Percentiles rank a stretch among this genome's conserved stretches.
phyloP scores from a whole-genome alignment of 1,284 basidiomycete genomes.

The Moniliella sp. region DNA sequence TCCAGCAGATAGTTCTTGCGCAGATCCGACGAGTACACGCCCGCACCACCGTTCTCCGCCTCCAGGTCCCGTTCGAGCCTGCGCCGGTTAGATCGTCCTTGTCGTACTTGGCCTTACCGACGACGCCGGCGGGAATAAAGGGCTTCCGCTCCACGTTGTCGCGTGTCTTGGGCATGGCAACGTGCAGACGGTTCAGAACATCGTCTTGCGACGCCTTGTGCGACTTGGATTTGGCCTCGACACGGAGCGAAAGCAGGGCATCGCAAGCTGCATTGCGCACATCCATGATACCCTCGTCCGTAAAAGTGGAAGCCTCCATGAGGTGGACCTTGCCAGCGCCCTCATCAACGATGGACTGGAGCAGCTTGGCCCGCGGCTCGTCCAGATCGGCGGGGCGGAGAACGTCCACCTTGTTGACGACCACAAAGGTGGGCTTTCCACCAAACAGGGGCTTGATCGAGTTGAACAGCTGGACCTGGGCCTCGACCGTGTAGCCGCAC shows the following conservation, averaged over 20 bases:
- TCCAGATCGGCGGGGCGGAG: slow-evolving; percentile 20
- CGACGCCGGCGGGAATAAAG: slow-evolving; percentile 15
- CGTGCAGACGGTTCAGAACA: slow-evolving; percentile 29
- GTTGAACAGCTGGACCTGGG: slow-evolving; percentile 31
- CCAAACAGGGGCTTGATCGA: slow-evolving; percentile 33
- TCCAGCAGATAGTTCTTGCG: slow-evolving; percentile 61
- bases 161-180: slow-evolving; percentile 22
- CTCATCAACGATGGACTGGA: slow-evolving; percentile 21
- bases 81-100: slow-evolving; percentile 17
- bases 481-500: slow-evolving; percentile 32
- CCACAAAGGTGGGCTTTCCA: slow-evolving; percentile 31
- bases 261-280: slow-evolving; percentile 28
- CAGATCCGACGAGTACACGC: slow-evolving; percentile 31
- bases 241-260: slow-evolving; percentile 21
- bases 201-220: slow-evolving; percentile 16
- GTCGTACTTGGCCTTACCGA: slow-evolving; percentile 30
- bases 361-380: slow-evolving; percentile 15
- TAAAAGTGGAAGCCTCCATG: slow-evolving; percentile 28
- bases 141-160: slow-evolving; percentile 25
- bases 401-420: slow-evolving; percentile 32
- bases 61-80: slow-evolving; percentile 27
- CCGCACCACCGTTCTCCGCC: slow-evolving; percentile 30
- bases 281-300: slow-evolving; percentile 30
- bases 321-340: slow-evolving; percentile 22
- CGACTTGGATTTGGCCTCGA: slow-evolving; percentile 28